phyloP scores from a whole-genome alignment of 2,329 filamentous ascomycete species.

The Cladobotryum protrusum region DNA sequence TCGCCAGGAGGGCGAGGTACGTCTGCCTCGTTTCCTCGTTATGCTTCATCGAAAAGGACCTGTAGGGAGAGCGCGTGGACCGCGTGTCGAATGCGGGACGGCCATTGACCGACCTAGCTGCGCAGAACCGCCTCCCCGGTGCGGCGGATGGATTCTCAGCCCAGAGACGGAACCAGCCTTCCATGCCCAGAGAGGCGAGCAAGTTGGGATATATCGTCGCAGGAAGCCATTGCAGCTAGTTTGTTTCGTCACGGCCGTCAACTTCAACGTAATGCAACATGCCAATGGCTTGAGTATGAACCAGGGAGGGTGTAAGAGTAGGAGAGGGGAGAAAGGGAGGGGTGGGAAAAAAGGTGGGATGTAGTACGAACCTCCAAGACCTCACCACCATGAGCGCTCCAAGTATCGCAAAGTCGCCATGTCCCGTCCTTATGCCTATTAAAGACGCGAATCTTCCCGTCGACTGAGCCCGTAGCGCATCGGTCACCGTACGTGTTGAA shows the following conservation, averaged over 20 bases:
- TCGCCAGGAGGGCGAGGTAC: slow-evolving; percentile 76
- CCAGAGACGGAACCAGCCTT: slow-evolving; percentile 89
- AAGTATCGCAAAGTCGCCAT: slow-evolving; percentile 80
- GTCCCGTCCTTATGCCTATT: slow-evolving; percentile 70
- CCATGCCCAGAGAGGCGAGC: slow-evolving; percentile 80
- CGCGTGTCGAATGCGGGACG: slow-evolving; percentile 51
- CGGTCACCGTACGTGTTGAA: slow-evolving; percentile 92
- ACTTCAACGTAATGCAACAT: slow-evolving; percentile 9
- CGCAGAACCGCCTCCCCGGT: slow-evolving; percentile 75
- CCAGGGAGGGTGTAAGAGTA: background rate
- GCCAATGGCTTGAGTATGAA: background rate
- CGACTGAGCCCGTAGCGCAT: slow-evolving; percentile 83
- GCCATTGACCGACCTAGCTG: slow-evolving; percentile 41
- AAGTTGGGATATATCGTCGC: slow-evolving; percentile 81
- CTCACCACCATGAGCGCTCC: slow-evolving; percentile 85
- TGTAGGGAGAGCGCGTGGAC: slow-evolving; percentile 56
- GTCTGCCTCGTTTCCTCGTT: slow-evolving; percentile 75
- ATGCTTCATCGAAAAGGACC: slow-evolving; percentile 78
- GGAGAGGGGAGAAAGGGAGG: background rate
- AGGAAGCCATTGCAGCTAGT: slow-evolving; percentile 91
- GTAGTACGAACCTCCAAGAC: slow-evolving; percentile 65
- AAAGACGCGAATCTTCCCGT: slow-evolving; percentile 90
- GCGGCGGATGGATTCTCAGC: slow-evolving; percentile 79
- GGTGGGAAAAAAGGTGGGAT: too few species aligned
- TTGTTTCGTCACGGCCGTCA: too few species aligned